These are phyloP conservation scores for Tuber calosporum DNA, from an alignment of 495 filamentous ascomycete species.

Conservation along the genomic window DNA sequence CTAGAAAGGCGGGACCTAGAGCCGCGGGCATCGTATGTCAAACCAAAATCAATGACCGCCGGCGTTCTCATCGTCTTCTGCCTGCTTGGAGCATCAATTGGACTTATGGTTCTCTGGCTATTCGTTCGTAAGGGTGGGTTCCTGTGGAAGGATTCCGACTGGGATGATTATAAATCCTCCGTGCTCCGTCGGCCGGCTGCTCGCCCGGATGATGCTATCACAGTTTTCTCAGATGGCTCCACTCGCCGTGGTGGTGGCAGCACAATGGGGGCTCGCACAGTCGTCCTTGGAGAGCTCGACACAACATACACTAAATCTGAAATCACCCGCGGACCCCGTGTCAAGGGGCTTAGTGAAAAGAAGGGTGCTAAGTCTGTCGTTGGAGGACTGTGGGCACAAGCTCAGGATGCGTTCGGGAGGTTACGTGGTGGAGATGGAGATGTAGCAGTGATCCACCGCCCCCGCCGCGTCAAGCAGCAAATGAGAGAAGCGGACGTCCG, in stretches of 20 bases:
- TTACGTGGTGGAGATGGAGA: conserved; percentile 36
- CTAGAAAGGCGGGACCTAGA: conserved; percentile 14
- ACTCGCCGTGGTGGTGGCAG: conserved; percentile 32
- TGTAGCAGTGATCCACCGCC: conserved; percentile 21
- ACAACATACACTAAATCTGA: conserved; percentile 39
- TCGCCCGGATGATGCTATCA: conserved; percentile 40
- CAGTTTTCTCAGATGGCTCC: conserved; percentile 41
- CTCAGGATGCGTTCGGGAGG: conserved; percentile 13
- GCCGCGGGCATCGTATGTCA: conserved; percentile 27
- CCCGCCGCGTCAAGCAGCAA: conserved; percentile 20
- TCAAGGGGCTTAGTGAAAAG: conserved; percentile 22
- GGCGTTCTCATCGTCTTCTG: conserved; percentile 79
- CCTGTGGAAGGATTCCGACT: conserved; percentile 72
- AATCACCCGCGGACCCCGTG: conserved; percentile 28
- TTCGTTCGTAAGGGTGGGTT: conserved; percentile 99
- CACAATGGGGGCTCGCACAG: conserved; percentile 34
- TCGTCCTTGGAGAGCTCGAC: conserved; percentile 41
- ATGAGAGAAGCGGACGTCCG: conserved; percentile 17
- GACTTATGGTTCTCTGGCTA: conserved; percentile 78
- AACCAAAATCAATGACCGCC: conserved; percentile 30
- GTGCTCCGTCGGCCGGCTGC: conserved; percentile 63
- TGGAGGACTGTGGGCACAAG: conserved; percentile 27
- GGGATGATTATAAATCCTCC: conserved; percentile 97
- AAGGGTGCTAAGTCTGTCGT: conserved; percentile 24
- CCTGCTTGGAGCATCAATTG: conserved; percentile 69